Percentiles rank a stretch among this genome's conserved stretches.
phyloP scores from a whole-genome alignment of 352 stramenopile genomes.

The Thraustochytrium sp. region DNA sequence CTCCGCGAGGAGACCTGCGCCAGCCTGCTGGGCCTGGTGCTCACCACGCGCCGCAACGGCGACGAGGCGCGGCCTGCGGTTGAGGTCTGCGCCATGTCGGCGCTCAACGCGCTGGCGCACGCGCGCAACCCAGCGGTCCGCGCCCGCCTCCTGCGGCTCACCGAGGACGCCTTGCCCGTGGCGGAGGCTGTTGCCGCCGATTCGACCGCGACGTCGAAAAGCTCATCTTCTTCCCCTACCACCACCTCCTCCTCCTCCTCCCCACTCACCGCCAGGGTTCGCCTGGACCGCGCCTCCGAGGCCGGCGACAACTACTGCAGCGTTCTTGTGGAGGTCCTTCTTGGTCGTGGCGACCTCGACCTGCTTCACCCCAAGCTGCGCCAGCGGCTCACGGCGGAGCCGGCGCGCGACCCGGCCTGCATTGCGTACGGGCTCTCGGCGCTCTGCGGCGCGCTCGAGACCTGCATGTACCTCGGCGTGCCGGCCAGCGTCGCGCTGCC shows the following conservation, averaged over 20 bases:
- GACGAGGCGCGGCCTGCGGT: not conserved
- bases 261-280: not conserved
- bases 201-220: too few relatives aligned
- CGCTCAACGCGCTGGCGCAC: conserved; percentile 10
- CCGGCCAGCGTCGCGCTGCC: not conserved
- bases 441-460: not conserved
- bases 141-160: not conserved
- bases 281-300: not conserved
- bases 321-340: not conserved
- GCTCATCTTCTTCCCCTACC: too few relatives aligned
- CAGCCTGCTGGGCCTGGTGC: not conserved
- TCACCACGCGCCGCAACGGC: not conserved
- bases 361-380: not conserved
- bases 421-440: conserved; percentile 2
- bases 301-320: not conserved
- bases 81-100: conserved; percentile 14
- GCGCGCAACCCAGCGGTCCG: not conserved
- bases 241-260: too few relatives aligned
- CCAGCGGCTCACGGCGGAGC: not conserved
- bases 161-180: not conserved
- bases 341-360: not conserved
- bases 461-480: not conserved
- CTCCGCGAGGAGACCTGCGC: not conserved
- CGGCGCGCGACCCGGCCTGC: not conserved
- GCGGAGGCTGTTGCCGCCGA: too few relatives aligned